Evolutionary conservation across 169 alveolate species (phyloP).

Genomic region (Pseudocohnilembus persalinus): DNA sequence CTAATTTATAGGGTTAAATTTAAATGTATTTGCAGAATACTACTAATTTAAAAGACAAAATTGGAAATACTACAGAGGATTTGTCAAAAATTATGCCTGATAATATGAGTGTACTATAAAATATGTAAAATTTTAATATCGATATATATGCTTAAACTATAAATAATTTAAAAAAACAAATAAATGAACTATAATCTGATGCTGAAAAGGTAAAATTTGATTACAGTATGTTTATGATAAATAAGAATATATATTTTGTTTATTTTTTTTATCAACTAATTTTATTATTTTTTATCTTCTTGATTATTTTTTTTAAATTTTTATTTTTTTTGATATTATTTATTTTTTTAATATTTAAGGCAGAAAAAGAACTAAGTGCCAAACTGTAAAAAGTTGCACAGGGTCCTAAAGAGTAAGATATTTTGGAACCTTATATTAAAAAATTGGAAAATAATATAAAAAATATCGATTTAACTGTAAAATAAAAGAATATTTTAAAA

Average conservation of each 20-base stretch:
- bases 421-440: neutral
- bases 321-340: too few species aligned
- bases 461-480: neutral
- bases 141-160: neutral
- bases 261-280: too few species aligned
- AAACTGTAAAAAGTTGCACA: neutral
- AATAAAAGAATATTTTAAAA: neutral
- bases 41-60: neutral
- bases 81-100: neutral
- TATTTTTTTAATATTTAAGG: neutral
- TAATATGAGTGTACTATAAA: neutral
- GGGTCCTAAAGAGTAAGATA: neutral
- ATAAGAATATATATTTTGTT: too few species aligned
- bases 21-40: neutral
- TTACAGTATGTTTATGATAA: too few species aligned
- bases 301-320: too few species aligned
- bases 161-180: neutral
- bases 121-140: neutral
- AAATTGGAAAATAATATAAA: neutral
- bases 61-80: neutral
- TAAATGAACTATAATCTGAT: neutral
- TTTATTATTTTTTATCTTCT: too few species aligned
- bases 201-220: neutral
- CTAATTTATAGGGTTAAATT: too few species aligned
- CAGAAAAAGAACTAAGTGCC: neutral